Percentiles rank a stretch among this genome's conserved stretches.
These are phyloP conservation scores for Trichophyton benhamiae DNA, from an alignment of 2,329 filamentous ascomycete species.

Conservation along the genomic window DNA sequence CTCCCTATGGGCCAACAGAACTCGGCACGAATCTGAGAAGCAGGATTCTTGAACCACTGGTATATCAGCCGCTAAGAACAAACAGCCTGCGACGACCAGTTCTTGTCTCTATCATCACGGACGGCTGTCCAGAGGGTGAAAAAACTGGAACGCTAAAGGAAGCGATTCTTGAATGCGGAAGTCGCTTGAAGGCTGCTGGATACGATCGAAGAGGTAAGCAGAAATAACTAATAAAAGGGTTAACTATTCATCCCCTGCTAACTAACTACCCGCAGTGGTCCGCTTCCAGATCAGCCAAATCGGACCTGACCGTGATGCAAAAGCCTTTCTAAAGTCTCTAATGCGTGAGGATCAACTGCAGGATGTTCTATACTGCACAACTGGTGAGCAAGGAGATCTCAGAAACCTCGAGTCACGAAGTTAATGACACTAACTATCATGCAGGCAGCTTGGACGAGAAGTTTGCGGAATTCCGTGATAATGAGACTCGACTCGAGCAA, in stretches of 20 bases:
- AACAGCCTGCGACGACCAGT: background rate
- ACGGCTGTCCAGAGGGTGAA: background rate
- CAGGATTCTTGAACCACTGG: background rate
- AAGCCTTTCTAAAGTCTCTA: background rate
- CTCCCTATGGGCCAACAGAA: background rate
- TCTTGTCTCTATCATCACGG: background rate
- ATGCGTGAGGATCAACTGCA: background rate
- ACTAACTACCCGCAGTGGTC: background rate
- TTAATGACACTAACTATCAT: background rate
- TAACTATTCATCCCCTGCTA: background rate
- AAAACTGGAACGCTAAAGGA: background rate
- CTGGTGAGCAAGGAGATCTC: background rate
- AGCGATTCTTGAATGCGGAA: background rate
- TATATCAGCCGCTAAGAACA: background rate
- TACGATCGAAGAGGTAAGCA: background rate
- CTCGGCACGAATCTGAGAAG: background rate
- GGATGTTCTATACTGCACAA: background rate
- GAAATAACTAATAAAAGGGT: background rate
- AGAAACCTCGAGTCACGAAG: background rate
- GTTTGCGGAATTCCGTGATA: background rate
- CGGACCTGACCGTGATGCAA: background rate
- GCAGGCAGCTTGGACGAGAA: background rate
- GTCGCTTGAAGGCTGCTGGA: background rate
- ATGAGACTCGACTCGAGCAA: background rate
- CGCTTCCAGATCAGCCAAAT: conserved; percentile 1